Evolutionary conservation across 345 rosid genomes (phyloP).

Genomic region (Draba incana): DNA sequence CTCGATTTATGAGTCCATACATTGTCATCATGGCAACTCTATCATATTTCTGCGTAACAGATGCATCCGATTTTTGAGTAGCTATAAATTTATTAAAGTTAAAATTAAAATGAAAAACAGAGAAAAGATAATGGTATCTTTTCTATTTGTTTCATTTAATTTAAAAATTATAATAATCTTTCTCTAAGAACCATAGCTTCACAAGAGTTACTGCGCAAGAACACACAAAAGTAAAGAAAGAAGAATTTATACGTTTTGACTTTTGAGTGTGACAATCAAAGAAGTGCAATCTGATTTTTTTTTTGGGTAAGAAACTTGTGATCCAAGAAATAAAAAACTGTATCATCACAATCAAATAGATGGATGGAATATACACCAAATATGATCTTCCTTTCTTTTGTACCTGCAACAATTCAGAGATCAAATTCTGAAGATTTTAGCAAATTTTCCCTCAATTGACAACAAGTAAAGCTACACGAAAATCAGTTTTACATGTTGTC

Average conservation of each 20-base stretch:
- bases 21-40: conserved; percentile 26
- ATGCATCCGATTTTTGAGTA: neutral
- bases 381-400: conserved; percentile 7
- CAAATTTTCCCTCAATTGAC: neutral
- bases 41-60: conserved; percentile 8
- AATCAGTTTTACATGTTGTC: neutral
- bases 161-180: neutral
- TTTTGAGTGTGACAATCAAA: neutral
- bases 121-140: neutral
- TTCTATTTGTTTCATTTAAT: neutral
- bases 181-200: neutral
- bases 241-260: neutral
- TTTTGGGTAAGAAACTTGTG: neutral
- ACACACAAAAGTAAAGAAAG: neutral
- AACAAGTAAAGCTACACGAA: neutral
- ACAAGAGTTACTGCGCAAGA: neutral
- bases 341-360: neutral
- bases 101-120: too few relatives aligned
- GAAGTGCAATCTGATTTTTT: neutral
- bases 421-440: neutral
- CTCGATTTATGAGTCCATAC: conserved; percentile 3
- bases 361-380: neutral
- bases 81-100: neutral
- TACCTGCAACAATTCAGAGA: conserved; percentile 18
- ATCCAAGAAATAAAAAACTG: neutral